A percentile compares a stretch with the other conserved stretches of the same genome.
These are phyloP conservation scores for Gossypium bickii DNA, from an alignment of 345 rosid species.

Conservation along the genomic window DNA sequence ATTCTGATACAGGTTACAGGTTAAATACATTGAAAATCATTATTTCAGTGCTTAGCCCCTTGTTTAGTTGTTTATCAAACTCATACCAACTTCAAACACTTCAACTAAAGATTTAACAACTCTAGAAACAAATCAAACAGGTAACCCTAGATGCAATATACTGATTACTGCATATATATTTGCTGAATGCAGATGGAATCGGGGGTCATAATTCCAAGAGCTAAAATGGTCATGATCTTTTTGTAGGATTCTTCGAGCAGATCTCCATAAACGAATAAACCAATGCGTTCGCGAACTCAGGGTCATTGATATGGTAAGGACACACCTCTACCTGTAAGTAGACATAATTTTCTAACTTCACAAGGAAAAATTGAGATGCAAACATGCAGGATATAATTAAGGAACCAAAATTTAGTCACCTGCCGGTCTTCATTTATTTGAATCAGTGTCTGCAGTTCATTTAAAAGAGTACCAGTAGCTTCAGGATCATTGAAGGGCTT, in stretches of 20 bases:
- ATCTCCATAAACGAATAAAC: slow-evolving; percentile 71
- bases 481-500: slow-evolving; percentile 78
- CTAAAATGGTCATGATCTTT: too few relatives aligned
- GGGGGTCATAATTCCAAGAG: too few relatives aligned
- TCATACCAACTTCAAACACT: too few relatives aligned
- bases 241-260: slow-evolving; percentile 23
- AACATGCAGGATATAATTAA: not conserved
- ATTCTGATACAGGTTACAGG: not conserved
- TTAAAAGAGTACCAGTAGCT: slow-evolving; percentile 55
- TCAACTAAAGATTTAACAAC: not conserved
- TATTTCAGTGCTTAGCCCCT: not conserved
- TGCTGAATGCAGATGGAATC: too few relatives aligned
- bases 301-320: slow-evolving; percentile 74
- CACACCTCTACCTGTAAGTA: slow-evolving; percentile 48
- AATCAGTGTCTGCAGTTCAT: slow-evolving; percentile 55
- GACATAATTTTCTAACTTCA: slow-evolving; percentile 12
- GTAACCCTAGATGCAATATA: too few relatives aligned
- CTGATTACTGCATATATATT: too few relatives aligned
- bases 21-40: not conserved
- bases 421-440: slow-evolving; percentile 51
- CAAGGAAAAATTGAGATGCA: not conserved
- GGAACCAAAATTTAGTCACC: slow-evolving; percentile 32
- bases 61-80: too few relatives aligned
- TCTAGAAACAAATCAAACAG: not conserved
- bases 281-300: slow-evolving; percentile 70